Percentiles rank a stretch among this genome's conserved stretches.
phyloP scores from a whole-genome alignment of 1,284 basidiomycete species.

The Apiotrichum akiyoshidainum region DNA sequence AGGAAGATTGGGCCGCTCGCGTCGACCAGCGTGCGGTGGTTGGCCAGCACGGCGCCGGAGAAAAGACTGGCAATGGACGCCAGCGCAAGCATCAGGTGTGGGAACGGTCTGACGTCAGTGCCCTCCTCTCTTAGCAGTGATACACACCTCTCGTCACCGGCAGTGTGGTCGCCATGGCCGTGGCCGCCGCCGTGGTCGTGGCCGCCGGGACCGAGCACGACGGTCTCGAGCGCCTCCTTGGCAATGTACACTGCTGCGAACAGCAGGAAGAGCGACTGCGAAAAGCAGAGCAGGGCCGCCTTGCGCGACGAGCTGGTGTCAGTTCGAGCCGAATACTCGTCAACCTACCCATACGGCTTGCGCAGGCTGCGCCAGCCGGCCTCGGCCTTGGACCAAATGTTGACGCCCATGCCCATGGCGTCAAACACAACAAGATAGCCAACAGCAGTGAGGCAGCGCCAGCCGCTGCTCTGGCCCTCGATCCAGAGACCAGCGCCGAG shows the following conservation, averaged over 20 bases:
- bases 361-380: slow-evolving; percentile 45
- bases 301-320: slow-evolving; percentile 64
- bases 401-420: slow-evolving; percentile 69
- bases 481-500: slow-evolving; percentile 72
- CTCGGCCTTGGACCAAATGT: slow-evolving; percentile 55
- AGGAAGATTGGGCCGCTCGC: slow-evolving; percentile 43
- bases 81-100: slow-evolving; percentile 60
- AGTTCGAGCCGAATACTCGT: not conserved
- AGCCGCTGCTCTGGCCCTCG: slow-evolving; percentile 82
- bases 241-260: slow-evolving; percentile 89
- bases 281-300: slow-evolving; percentile 75
- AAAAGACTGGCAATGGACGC: slow-evolving; percentile 50
- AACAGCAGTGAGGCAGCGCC: slow-evolving; percentile 79
- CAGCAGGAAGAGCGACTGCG: slow-evolving; percentile 82
- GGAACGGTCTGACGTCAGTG: slow-evolving; percentile 48
- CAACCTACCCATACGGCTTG: slow-evolving; percentile 67
- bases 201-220: slow-evolving; percentile 59
- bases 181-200: slow-evolving; percentile 42
- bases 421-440: slow-evolving; percentile 98
- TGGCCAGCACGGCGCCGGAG: slow-evolving; percentile 60
- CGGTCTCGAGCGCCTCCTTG: slow-evolving; percentile 85
- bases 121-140: slow-evolving; percentile 19
- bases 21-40: slow-evolving; percentile 65
- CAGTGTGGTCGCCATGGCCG: slow-evolving; percentile 22
- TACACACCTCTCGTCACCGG: slow-evolving; percentile 10